phyloP scores from a whole-genome alignment of 2,329 filamentous ascomycete species.

The Nectriaceae sp. region DNA sequence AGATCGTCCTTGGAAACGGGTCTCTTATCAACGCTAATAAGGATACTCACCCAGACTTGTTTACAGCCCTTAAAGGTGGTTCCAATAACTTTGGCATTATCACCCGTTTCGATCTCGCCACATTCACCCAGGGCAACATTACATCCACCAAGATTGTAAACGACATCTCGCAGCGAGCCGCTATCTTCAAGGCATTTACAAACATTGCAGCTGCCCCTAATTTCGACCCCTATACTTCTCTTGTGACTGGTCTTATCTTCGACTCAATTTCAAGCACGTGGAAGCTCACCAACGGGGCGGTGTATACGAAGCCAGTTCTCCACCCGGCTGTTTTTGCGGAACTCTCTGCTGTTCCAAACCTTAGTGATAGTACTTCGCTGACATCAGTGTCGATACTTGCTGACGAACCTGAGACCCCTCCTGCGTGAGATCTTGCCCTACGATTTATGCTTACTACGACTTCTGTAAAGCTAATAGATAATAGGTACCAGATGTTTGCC shows the following conservation, averaged over 20 bases:
- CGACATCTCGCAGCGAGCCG: slow-evolving; percentile 2
- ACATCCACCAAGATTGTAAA: slow-evolving; percentile 1
- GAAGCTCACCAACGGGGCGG: background rate
- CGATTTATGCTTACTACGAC: background rate
- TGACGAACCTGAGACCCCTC: background rate
- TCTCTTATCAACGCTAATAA: slow-evolving; percentile 65
- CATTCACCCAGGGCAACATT: slow-evolving; percentile 2
- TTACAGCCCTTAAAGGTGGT: slow-evolving; percentile 44
- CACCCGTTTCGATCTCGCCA: slow-evolving; percentile 18
- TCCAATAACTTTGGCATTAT: slow-evolving; percentile 21
- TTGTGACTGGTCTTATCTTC: slow-evolving; percentile 2
- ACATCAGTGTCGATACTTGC: background rate
- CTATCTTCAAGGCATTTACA: slow-evolving; percentile 1
- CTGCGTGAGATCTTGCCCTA: background rate
- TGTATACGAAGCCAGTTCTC: slow-evolving; percentile 1
- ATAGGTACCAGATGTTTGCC: slow-evolving; percentile 1
- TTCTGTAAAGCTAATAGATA: background rate
- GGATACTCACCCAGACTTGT: slow-evolving; percentile 64
- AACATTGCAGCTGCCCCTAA: background rate
- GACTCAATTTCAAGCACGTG: slow-evolving; percentile 1
- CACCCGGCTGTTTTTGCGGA: background rate
- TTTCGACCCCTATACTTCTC: slow-evolving; percentile 1
- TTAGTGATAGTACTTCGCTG: background rate
- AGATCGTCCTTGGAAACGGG: background rate
- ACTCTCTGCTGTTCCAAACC: background rate